Evolutionary conservation across 2,329 filamentous ascomycete species (phyloP).

Genomic region (Arthrobotrys entomopaga): DNA sequence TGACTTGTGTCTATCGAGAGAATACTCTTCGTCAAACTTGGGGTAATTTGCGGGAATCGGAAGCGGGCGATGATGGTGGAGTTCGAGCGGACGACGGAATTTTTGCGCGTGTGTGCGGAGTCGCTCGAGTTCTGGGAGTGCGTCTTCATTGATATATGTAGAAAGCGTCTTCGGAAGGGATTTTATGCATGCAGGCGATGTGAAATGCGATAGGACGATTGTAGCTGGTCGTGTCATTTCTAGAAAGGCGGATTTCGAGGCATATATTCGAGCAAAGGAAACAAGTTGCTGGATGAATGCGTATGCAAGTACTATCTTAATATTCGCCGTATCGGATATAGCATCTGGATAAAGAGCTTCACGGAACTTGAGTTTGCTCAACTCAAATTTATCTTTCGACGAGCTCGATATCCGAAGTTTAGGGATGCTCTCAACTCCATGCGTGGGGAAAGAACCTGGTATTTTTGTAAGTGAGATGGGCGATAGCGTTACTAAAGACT

Average conservation of each 20-base stretch:
- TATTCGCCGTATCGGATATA: constrained; percentile 62
- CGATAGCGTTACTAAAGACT: constrained; percentile 76
- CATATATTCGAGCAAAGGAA: constrained; percentile 57
- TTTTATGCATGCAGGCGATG: constrained; percentile 30
- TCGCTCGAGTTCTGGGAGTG: constrained; percentile 31
- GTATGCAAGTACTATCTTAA: constrained; percentile 65
- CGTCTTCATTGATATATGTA: constrained; percentile 32
- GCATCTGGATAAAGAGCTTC: constrained; percentile 66
- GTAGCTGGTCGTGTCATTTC: constrained; percentile 19
- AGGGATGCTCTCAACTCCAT: constrained; percentile 68
- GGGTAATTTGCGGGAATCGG: constrained; percentile 88
- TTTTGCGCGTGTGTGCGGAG: constrained; percentile 67
- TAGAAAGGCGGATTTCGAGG: constrained; percentile 46
- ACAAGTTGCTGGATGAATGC: constrained; percentile 34
- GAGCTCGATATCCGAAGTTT: constrained; percentile 64
- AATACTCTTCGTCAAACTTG: constrained; percentile 96
- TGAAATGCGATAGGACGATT: constrained; percentile 40
- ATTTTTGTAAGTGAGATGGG: constrained; percentile 66
- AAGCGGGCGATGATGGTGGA: constrained; percentile 88
- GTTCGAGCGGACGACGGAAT: constrained; percentile 78
- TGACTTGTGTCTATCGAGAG: constrained; percentile 80
- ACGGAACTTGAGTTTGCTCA: constrained; percentile 70
- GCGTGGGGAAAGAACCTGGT: constrained; percentile 71
- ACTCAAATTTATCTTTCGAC: constrained; percentile 59
- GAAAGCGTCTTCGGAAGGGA: constrained; percentile 29